Evolutionary conservation across 768 basidiomycete genomes (phyloP), one percentile per base, ranked within the genome.

Genomic region (Pleurotus tuoliensis): DNA sequence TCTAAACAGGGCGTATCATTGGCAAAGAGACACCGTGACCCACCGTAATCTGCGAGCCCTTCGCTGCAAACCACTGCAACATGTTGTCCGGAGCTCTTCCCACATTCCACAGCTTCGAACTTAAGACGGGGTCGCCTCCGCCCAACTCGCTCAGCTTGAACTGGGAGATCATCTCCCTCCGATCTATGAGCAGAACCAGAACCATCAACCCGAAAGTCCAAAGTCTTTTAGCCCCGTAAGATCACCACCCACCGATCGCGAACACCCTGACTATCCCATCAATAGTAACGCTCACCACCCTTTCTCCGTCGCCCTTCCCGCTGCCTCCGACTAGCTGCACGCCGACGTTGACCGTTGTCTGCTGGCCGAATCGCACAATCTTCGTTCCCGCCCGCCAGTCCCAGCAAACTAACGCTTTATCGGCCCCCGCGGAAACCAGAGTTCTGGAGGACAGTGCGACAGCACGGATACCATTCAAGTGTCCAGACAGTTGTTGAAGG

Each of bases 21-120:
- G 11, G 13, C n/a, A 15, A 27, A 25, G 24, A 25, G 24, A 25
- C 24, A 25, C 24, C 5, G 4, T 43, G 8, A 71, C 83, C 40
- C 65, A 92, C 92, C 25, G 93, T 94, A 87, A 94, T 94, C 65
- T 91, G 90, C 4, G 84, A 82, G 0, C 92, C 92, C 61, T 93
- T 91, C 1, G 92, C 91, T 5, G 92, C 92, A 66, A 94, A 94
- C 92, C 92, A 94, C 82, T 94, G 92, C 9, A 94, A 76, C 91
- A 91, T 92, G 67, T 92, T 92, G 64, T 93, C 88, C 25, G 90
- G 84, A 0, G 90, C 90, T 20, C 81, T 67, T 1, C 93, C 93
- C 7, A 95, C 87, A 61, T 91, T 84, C 62, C 83, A 82, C 55
- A 95, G 66, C 63, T 84, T 90, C 1, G 83, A 71, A 58, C 79